Evolutionary conservation across 805 yeast genomes (phyloP), one percentile per base, ranked within the genome.

Genomic region (Lachancea cidri): DNA sequence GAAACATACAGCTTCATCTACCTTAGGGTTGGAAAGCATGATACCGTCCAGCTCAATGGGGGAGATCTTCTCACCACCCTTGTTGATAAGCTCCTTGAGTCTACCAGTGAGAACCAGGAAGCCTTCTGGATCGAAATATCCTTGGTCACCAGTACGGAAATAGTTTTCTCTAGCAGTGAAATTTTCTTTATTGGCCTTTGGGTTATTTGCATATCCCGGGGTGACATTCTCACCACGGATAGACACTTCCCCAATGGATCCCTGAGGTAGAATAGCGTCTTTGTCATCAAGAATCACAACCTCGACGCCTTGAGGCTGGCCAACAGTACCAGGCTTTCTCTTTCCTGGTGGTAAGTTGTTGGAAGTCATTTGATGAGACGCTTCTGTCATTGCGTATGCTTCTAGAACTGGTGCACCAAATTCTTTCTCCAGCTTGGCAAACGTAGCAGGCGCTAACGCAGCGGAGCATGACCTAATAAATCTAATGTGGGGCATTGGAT

Each of bases 141-240:
- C 89, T 57, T 83, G 84, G 56, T 83, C 93, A 36, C 93, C 93
- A 4, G 93, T 83, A 47, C 86, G 73, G 74, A 83, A 83, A 60
- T 70, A 82, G 25, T 79, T 78, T 33, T 60, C 52, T 17, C 71
- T 67, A 38, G 63, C 48, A 9, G 87, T 79, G 63, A 79, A 82
- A 25, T 81, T 71, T 49, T 79, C 86, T 29, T 65, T 66, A 47
- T 84, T 83, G 30, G 89, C 91, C 60, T 79, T 79, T 25, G 71
- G 73, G 56, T 84, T 84, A 63, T 82, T 79, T 42, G 81, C 71
- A 60, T 83, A 83, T 1, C 89, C 89, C 7, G 72, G 65, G 5
- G 89, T 83, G 37, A 83, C 84, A 50, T 83, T 79, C 8, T 71
- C 68, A 16, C 91, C 93, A 44, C 72, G 69, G 41, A 83, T 74